These are phyloP conservation scores for Solanum chmielewskii DNA, from an alignment of 257 asterid species.

Conservation along the genomic window DNA sequence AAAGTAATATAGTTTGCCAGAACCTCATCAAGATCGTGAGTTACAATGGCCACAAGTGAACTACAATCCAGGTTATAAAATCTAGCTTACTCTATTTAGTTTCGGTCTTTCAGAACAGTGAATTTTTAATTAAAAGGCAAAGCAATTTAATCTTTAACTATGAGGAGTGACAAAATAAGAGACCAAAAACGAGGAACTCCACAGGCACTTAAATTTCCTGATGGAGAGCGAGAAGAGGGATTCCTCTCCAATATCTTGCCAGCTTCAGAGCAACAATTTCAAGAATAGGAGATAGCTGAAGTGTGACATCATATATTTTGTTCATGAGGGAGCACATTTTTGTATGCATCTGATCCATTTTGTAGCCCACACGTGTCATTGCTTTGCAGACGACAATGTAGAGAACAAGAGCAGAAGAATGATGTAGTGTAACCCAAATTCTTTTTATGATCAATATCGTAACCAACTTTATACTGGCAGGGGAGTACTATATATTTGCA, in stretches of 20 bases:
- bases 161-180: neutral
- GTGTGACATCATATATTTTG: neutral
- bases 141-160: neutral
- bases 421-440: neutral
- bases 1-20: neutral
- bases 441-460: neutral
- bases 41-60: neutral
- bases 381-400: neutral
- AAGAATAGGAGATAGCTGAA: neutral
- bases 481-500: neutral
- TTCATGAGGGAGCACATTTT: neutral
- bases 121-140: neutral
- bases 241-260: neutral
- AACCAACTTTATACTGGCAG: neutral
- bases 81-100: neutral
- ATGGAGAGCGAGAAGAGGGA: neutral
- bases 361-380: neutral
- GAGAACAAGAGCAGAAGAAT: neutral
- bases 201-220: neutral
- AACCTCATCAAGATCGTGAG: neutral
- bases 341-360: neutral
- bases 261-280: neutral
- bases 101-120: neutral
- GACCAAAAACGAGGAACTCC: neutral
- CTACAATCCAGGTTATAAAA: neutral